These are phyloP conservation scores for Globisporangium mamillatum DNA, from an alignment of 352 stramenopile species.

Conservation along the genomic window DNA sequence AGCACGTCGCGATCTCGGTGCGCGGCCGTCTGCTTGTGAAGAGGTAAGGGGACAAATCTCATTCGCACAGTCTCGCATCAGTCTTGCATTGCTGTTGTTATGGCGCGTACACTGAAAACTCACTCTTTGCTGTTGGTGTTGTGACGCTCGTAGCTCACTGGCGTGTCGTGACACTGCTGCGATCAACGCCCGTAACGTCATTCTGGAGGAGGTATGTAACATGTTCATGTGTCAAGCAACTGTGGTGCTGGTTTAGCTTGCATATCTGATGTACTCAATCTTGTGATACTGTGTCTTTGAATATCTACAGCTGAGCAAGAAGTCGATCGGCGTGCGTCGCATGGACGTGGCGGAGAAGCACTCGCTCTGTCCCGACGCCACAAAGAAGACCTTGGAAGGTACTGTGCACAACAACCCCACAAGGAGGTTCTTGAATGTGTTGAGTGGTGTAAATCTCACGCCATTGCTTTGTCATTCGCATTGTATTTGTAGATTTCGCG, in stretches of 20 bases:
- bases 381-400: slow-evolving; percentile 52
- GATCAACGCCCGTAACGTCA: slow-evolving; percentile 35
- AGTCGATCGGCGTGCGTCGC: slow-evolving; percentile 38
- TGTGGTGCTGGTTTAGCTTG: not conserved
- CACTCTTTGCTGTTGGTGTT: not conserved
- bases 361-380: slow-evolving; percentile 33
- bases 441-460: not conserved
- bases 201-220: slow-evolving; percentile 45
- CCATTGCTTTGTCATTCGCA: not conserved
- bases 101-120: not conserved
- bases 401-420: not conserved
- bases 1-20: slow-evolving; percentile 42
- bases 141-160: slow-evolving; percentile 21
- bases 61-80: not conserved
- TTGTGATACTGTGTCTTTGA: not conserved
- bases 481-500: slow-evolving; percentile 37
- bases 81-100: not conserved
- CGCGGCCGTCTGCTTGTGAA: slow-evolving; percentile 38
- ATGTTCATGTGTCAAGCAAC: not conserved
- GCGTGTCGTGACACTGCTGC: slow-evolving; percentile 33
- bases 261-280: not conserved
- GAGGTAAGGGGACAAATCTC: slow-evolving; percentile 23
- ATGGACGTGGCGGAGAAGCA: slow-evolving; percentile 45
- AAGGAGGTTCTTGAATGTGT: not conserved
- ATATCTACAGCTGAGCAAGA: slow-evolving; percentile 28